Conservation (phyloP, 257 asterid genomes). For the Knoxia roxburghii region DNA sequence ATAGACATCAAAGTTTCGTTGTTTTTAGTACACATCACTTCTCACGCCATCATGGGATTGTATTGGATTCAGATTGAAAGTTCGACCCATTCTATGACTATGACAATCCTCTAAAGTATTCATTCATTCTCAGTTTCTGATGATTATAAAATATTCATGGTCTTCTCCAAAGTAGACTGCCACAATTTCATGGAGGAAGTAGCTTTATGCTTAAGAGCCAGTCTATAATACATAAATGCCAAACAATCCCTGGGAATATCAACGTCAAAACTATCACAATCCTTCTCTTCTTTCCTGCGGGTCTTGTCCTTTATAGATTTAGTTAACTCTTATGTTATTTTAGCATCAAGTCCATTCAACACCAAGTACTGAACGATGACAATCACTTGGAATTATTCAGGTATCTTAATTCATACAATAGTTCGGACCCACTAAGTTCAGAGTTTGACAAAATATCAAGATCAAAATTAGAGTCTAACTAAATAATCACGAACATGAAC, state of each 20-base stretch:
- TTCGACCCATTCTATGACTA: too few species aligned
- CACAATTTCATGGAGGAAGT: too few species aligned
- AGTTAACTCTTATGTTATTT: constrained; percentile 51
- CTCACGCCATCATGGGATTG: too few species aligned
- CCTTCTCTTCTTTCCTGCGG: constrained; percentile 54
- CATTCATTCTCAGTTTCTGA: constrained; percentile 56
- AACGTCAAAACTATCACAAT: constrained; percentile 53
- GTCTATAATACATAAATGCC: constrained; percentile 60
- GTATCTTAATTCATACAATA: constrained; percentile 57
- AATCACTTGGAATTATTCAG: constrained; percentile 49
- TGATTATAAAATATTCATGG: constrained; percentile 48
- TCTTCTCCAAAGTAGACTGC: constrained; percentile 37
- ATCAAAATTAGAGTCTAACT: constrained; percentile 33
- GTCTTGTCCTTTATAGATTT: constrained; percentile 71
- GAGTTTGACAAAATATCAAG: constrained; percentile 43
- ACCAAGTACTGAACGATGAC: constrained; percentile 47
- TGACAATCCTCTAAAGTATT: too few species aligned
- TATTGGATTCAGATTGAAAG: too few species aligned
- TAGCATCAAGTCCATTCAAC: constrained; percentile 34
- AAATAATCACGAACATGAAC: constrained; percentile 67
- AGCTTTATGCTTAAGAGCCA: constrained; percentile 56
- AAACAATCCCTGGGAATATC: constrained; percentile 77
- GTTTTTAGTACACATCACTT: too few species aligned
- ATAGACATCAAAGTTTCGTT: too few species aligned
- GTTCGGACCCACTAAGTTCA: constrained; percentile 46